phyloP scores from a whole-genome alignment of 805 yeast genomes.

The Wickerhamomyces mucosus region DNA sequence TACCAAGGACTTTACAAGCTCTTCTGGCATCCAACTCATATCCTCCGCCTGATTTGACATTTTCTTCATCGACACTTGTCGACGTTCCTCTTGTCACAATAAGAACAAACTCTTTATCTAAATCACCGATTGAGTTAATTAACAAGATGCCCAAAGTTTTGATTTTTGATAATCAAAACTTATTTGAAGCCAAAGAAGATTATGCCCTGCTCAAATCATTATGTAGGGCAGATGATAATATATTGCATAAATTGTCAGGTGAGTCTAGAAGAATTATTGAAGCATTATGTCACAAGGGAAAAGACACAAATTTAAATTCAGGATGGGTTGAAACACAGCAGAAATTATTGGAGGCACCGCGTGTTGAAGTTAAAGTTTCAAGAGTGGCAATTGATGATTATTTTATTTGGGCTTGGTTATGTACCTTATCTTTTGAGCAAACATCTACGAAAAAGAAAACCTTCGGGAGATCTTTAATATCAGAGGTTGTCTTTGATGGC shows the following conservation, averaged over 20 bases:
- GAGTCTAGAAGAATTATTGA: slow-evolving; percentile 57
- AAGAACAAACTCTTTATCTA: slow-evolving; percentile 29
- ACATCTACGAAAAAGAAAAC: slow-evolving; percentile 50
- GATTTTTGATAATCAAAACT: slow-evolving; percentile 58
- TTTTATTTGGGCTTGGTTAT: slow-evolving; percentile 87
- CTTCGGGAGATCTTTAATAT: slow-evolving; percentile 75
- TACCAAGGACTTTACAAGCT: slow-evolving; percentile 61
- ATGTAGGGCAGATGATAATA: slow-evolving; percentile 47
- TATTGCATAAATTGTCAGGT: slow-evolving; percentile 55
- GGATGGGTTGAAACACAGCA: slow-evolving; percentile 29
- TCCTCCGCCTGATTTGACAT: slow-evolving; percentile 53
- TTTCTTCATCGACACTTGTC: slow-evolving; percentile 29
- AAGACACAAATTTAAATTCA: slow-evolving; percentile 25
- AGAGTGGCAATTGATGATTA: slow-evolving; percentile 76
- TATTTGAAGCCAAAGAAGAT: slow-evolving; percentile 69
- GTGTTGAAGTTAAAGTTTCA: slow-evolving; percentile 30
- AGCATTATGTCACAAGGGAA: slow-evolving; percentile 26
- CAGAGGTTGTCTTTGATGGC: slow-evolving; percentile 72
- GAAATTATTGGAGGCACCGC: slow-evolving; percentile 17
- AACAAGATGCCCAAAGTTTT: slow-evolving; percentile 48
- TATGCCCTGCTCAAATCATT: slow-evolving; percentile 64
- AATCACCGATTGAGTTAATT: slow-evolving; percentile 49
- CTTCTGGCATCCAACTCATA: slow-evolving; percentile 57
- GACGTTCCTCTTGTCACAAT: slow-evolving; percentile 56
- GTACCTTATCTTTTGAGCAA: slow-evolving; percentile 67